Base-by-base conservation (phyloP, 169 alveolate species). In the Eimeria praecox region DNA sequence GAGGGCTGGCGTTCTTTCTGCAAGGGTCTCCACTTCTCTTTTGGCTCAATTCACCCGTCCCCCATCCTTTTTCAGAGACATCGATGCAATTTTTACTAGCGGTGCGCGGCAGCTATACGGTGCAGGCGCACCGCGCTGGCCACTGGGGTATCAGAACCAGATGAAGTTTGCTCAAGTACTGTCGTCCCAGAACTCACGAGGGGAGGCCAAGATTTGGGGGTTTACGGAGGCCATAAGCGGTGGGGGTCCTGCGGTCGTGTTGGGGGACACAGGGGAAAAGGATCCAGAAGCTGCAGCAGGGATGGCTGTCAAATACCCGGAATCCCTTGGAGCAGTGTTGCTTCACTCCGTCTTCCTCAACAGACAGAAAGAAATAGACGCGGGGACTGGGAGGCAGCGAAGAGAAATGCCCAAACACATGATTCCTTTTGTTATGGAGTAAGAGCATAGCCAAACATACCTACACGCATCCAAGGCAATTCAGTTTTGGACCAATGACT, bases 261-360 rank as follows among this genome's bases (percentile, higher is more conserved):
- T 82, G 73, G 96, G 96, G 2, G 96, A 93, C 46, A 62, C 93
- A 4, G 96, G 96, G 62, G 96, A 93, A 64, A 59, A 66, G 33
- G 96, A 93, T 69, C 86, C 90, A 20, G 96, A 93, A 69, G 96
- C 88, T 12, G 62, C 89, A 0, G 96, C 96, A 56, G 93, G 89
- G n/a, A 82, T 93, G 83, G 96, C 96, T 16, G 44, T 66, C 64
- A 56, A 30, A 44, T 40, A 22, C 44, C 88, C 90, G 8, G 89
- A 93, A 30, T 9, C 64, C 3, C 52, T 93, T 49, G 93, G 52
- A 5, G 93, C 93, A 20, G 87, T 82, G 38, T 46, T 93, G 46
- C 56, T 64, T 30, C 96, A 93, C 77, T 33, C 77, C 44, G 96
- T 93, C 54, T 80, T 93, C 88, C 54, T 33, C 24, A 66, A 90